Conservation (phyloP, 768 basidiomycete species). For the Panus rudis region DNA sequence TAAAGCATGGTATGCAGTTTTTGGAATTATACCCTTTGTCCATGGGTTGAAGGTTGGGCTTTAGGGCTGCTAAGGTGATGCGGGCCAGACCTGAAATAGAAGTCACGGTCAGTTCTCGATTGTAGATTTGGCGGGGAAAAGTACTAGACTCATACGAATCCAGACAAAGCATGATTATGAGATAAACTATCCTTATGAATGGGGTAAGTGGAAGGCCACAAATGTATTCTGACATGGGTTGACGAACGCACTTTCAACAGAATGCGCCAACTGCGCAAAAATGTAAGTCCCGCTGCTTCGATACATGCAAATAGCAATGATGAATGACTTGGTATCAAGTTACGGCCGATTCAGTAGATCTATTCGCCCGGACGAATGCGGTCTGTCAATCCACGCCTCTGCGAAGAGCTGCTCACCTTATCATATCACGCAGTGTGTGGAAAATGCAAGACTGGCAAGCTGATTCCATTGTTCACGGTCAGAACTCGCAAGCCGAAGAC, state of each 20-base stretch:
- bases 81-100: conserved; percentile 58
- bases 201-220: conserved; percentile 43
- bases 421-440: conserved; percentile 47
- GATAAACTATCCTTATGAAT: conserved; percentile 64
- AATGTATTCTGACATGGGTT: background rate
- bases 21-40: too few relatives aligned
- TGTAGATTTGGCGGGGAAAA: background rate
- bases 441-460: conserved; percentile 50
- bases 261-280: conserved; percentile 57
- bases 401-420: background rate
- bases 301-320: background rate
- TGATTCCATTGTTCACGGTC: conserved; percentile 54
- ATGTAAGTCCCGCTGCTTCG: conserved; percentile 34
- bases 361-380: conserved; percentile 55
- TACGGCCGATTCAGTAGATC: conserved; percentile 74
- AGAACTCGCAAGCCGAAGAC: too few relatives aligned
- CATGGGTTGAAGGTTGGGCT: too few relatives aligned
- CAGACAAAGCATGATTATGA: conserved; percentile 73
- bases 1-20: conserved; percentile 55
- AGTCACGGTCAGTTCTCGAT: conserved; percentile 47
- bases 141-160: background rate
- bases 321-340: too few relatives aligned
- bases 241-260: conserved; percentile 27
- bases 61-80: conserved; percentile 70
- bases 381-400: conserved; percentile 30